Evolutionary conservation across 164 flowering plant species (phyloP).

Genomic region (Cinnamomum chago): DNA sequence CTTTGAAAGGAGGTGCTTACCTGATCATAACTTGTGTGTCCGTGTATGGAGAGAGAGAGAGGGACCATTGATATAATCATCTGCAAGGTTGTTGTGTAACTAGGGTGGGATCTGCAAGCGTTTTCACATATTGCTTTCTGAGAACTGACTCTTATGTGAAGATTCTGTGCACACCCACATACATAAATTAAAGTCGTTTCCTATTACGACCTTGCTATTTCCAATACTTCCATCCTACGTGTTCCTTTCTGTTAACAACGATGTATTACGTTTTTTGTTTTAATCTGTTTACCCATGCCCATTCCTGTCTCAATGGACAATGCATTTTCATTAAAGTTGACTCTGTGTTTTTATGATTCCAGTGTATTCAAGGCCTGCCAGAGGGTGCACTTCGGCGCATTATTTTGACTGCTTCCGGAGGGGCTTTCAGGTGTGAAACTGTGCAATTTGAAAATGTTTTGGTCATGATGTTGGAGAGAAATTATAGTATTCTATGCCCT

Average conservation of each 20-base stretch:
- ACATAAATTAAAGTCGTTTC: too few species aligned
- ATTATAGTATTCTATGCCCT: not conserved
- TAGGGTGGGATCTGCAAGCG: too few species aligned
- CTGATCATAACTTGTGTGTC: too few species aligned
- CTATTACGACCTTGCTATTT: not conserved
- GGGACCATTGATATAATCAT: too few species aligned
- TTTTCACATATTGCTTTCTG: too few species aligned
- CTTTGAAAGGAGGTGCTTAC: too few species aligned
- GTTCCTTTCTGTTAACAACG: not conserved
- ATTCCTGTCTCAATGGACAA: not conserved
- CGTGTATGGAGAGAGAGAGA: too few species aligned
- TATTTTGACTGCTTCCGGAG: conserved; percentile 94
- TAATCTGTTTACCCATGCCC: not conserved
- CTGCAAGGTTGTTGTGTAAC: too few species aligned
- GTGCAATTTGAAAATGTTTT: conserved; percentile 26
- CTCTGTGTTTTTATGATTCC: conserved; percentile 26
- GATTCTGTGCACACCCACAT: too few species aligned
- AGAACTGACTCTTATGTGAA: too few species aligned
- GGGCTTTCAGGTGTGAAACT: conserved; percentile 79
- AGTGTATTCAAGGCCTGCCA: conserved; percentile 98
- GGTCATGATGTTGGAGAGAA: not conserved
- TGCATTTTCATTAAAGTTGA: conserved; percentile 11
- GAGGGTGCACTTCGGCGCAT: conserved; percentile 90
- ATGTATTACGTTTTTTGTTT: not conserved
- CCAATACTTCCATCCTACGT: too few species aligned